phyloP scores from a whole-genome alignment of 345 rosid species.

The Cardamine chenopodiifolia region DNA sequence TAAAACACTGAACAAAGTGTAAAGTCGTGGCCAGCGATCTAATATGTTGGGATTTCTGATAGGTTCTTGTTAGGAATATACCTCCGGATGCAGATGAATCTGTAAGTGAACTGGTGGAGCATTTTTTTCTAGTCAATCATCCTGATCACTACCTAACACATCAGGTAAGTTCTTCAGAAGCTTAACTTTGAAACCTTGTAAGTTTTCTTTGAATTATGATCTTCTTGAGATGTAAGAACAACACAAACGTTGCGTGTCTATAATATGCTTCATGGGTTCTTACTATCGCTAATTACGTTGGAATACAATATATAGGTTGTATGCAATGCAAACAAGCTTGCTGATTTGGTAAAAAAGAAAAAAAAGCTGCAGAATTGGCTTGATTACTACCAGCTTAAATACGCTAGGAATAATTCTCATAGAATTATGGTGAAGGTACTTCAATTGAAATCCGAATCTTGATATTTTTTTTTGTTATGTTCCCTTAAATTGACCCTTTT shows the following conservation, averaged over 20 bases:
- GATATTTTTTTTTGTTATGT: not conserved
- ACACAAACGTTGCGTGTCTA: not conserved
- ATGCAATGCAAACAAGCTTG: slow-evolving; percentile 82
- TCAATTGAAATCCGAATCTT: not conserved
- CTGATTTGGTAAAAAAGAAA: slow-evolving; percentile 77
- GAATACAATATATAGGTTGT: slow-evolving; percentile 63
- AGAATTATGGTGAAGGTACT: slow-evolving; percentile 70
- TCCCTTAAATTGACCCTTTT: slow-evolving; percentile 14
- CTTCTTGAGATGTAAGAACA: slow-evolving; percentile 2
- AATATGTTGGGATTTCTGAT: slow-evolving; percentile 23
- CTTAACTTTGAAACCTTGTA: not conserved
- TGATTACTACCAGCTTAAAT: slow-evolving; percentile 78
- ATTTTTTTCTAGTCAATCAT: slow-evolving; percentile 80
- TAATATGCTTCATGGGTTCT: slow-evolving; percentile 9
- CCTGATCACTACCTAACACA: slow-evolving; percentile 72
- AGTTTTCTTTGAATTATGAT: slow-evolving; percentile 1
- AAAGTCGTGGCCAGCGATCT: not conserved
- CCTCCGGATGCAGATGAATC: slow-evolving; percentile 89
- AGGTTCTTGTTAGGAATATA: slow-evolving; percentile 88
- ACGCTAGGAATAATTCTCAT: slow-evolving; percentile 54
- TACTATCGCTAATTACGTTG: not conserved
- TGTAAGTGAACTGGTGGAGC: slow-evolving; percentile 82
- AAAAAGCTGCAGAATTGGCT: slow-evolving; percentile 82
- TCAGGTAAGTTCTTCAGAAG: slow-evolving; percentile 51
- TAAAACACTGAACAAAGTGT: not conserved